Evolutionary conservation across 306 rosid genomes (phyloP).

Genomic region (Dryas alaskensis): DNA sequence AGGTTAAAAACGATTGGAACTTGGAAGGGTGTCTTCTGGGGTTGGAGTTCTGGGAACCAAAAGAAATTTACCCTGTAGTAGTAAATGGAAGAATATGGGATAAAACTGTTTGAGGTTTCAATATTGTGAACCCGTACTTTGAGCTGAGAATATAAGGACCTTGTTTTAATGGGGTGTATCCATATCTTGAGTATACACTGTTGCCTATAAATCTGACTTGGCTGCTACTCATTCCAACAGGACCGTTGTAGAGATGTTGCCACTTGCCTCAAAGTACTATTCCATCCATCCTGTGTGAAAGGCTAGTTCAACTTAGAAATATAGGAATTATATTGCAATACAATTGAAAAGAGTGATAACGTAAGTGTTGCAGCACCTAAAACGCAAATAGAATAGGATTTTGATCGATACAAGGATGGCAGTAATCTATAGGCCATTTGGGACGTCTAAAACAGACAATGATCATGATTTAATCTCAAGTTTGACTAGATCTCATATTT

Average conservation of each 20-base stretch:
- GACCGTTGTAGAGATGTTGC: neutral
- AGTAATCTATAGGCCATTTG: neutral
- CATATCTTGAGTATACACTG: conserved; percentile 15
- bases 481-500: too few relatives aligned
- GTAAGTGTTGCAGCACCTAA: neutral
- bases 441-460: neutral
- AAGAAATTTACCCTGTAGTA: neutral
- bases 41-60: conserved; percentile 9
- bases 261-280: conserved; percentile 4
- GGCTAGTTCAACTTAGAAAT: conserved; percentile 5
- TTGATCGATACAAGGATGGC: neutral
- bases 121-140: neutral
- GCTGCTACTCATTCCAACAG: conserved; percentile 17
- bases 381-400: neutral
- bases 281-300: conserved; percentile 26
- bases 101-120: neutral
- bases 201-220: conserved; percentile 10
- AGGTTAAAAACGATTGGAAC: conserved; percentile 18
- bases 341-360: neutral
- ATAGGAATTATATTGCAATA: neutral
- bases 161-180: conserved; percentile 14
- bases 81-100: conserved; percentile 9
- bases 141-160: conserved; percentile 7
- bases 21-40: conserved; percentile 9
- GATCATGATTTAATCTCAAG: too few relatives aligned